Conservation (phyloP, 2,329 filamentous ascomycete genomes). For the Nectriaceae sp. region DNA sequence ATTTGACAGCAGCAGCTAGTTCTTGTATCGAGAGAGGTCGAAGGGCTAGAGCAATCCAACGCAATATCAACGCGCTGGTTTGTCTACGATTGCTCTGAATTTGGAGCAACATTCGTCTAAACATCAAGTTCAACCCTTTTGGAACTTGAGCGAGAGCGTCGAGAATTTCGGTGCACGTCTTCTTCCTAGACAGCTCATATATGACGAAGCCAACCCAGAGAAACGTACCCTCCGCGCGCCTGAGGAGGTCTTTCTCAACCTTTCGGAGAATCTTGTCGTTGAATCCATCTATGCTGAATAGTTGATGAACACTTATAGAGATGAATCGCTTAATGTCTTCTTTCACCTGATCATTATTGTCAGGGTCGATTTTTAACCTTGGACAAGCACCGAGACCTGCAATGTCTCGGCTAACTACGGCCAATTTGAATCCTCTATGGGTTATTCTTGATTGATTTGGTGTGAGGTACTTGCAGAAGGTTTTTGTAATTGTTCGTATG, state of each 20-base stretch:
- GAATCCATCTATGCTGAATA: background rate
- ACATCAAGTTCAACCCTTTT: background rate
- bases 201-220: conserved; percentile 5
- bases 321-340: conserved; percentile 2
- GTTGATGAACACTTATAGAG: background rate
- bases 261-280: background rate
- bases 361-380: background rate
- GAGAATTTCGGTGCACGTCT: background rate
- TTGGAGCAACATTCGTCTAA: background rate
- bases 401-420: background rate
- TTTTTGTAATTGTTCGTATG: background rate
- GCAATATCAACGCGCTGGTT: background rate
- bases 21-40: background rate
- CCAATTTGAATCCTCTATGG: background rate
- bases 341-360: background rate
- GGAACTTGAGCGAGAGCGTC: background rate
- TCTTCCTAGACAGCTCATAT: conserved; percentile 1
- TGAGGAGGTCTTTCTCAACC: background rate
- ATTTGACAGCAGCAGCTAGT: background rate
- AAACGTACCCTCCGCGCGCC: conserved; percentile 1
- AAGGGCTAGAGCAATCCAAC: background rate
- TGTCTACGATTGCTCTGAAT: background rate
- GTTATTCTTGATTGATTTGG: no score
- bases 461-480: no score
- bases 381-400: background rate